Percentiles rank a stretch among this genome's conserved stretches.
Conservation (phyloP, 2,329 filamentous ascomycete genomes). For the Alternaria gaisen region DNA sequence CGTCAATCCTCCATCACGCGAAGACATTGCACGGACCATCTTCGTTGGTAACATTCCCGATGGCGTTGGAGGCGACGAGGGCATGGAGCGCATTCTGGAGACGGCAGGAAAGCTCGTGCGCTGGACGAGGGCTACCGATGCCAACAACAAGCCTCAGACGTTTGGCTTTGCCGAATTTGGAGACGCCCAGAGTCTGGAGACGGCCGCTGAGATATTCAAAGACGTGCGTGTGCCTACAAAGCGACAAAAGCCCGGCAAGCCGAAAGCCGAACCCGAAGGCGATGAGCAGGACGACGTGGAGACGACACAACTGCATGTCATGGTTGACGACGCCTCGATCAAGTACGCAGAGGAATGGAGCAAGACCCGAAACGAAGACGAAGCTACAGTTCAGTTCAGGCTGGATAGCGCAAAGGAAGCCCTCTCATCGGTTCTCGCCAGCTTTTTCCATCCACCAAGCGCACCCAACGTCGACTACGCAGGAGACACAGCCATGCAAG, state of each 20-base stretch:
- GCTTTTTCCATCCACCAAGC: slow-evolving; percentile 73
- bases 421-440: slow-evolving; percentile 72
- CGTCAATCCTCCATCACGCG: slow-evolving; percentile 81
- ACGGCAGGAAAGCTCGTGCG: slow-evolving; percentile 81
- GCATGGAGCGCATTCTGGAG: slow-evolving; percentile 78
- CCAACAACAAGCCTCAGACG: slow-evolving; percentile 81
- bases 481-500: slow-evolving; percentile 75
- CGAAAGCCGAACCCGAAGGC: slow-evolving; percentile 55
- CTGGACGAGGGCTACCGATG: slow-evolving; percentile 82
- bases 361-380: slow-evolving; percentile 70
- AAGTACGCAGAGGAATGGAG: slow-evolving; percentile 88
- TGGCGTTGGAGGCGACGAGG: slow-evolving; percentile 77
- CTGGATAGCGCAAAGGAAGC: slow-evolving; percentile 74
- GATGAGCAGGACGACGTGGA: slow-evolving; percentile 60
- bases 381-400: slow-evolving; percentile 70
- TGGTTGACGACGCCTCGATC: slow-evolving; percentile 82
- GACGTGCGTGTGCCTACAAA: slow-evolving; percentile 84
- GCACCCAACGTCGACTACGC: slow-evolving; percentile 62
- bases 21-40: slow-evolving; percentile 91
- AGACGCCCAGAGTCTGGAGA: slow-evolving; percentile 85
- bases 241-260: slow-evolving; percentile 67
- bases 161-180: slow-evolving; percentile 98
- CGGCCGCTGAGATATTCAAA: slow-evolving; percentile 83
- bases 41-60: slow-evolving; percentile 89
- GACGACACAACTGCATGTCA: slow-evolving; percentile 72